Conservation (phyloP, 768 basidiomycete species). For the Suillus clintonianus region DNA sequence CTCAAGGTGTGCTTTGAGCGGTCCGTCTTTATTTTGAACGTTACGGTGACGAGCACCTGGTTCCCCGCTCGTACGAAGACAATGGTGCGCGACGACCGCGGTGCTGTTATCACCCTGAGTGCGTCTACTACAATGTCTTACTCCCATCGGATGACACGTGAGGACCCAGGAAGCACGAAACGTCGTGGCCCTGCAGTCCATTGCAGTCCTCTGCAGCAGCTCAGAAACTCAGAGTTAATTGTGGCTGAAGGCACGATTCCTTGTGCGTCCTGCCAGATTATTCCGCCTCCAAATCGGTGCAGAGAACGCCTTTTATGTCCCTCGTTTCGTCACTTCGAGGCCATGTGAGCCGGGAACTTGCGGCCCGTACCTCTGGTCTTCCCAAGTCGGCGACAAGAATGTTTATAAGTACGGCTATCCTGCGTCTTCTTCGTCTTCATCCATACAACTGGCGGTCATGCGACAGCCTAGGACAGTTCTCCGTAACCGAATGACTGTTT, state of each 20-base stretch:
- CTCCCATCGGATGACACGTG: background rate
- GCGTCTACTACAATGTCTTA: background rate
- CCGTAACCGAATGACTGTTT: background rate
- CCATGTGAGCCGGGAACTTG: background rate
- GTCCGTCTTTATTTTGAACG: background rate
- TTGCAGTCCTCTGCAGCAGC: too few species aligned
- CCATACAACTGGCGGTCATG: constrained; percentile 11
- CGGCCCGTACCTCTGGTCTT: background rate
- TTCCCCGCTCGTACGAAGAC: background rate
- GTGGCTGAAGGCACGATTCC: background rate
- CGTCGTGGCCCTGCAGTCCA: background rate
- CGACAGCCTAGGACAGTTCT: background rate
- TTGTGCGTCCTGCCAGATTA: background rate
- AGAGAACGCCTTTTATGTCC: background rate
- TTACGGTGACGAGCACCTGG: too few species aligned
- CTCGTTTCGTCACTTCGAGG: background rate
- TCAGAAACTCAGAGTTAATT: background rate
- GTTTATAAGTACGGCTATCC: background rate
- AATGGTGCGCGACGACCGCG: background rate
- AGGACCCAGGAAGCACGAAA: background rate
- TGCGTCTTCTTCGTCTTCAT: constrained; percentile 4
- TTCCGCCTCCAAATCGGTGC: background rate
- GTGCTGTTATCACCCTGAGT: background rate
- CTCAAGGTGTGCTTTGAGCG: background rate
- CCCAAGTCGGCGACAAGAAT: background rate